Evolutionary conservation across 2,329 filamentous ascomycete genomes (phyloP).

Genomic region (Didymella sp.): DNA sequence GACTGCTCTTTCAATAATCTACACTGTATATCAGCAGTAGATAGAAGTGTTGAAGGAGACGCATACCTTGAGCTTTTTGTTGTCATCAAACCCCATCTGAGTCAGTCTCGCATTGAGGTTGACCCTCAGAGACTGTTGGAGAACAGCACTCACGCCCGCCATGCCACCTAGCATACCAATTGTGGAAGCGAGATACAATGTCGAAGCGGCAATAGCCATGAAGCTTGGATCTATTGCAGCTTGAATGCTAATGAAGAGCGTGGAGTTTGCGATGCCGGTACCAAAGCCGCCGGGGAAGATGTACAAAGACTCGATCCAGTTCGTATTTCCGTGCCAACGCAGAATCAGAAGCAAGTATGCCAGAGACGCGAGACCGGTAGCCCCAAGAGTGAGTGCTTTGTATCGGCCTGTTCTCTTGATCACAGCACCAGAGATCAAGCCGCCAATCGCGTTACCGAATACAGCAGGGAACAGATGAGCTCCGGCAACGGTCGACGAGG

Average conservation of each 20-base stretch:
- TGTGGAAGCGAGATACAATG: constrained; percentile 28
- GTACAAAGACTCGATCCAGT: constrained; percentile 36
- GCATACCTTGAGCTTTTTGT: constrained; percentile 15
- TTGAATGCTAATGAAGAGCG: constrained; percentile 38
- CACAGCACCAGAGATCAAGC: constrained; percentile 55
- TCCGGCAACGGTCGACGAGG: constrained; percentile 65
- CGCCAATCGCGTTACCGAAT: constrained; percentile 69
- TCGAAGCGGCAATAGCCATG: constrained; percentile 31
- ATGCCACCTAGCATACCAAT: constrained; percentile 33
- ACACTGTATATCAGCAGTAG: neutral
- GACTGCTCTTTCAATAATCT: constrained; percentile 30
- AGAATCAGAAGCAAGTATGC: constrained; percentile 36
- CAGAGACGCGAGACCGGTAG: constrained; percentile 26
- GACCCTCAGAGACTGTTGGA: constrained; percentile 29
- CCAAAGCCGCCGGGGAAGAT: constrained; percentile 41
- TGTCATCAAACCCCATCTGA: constrained; percentile 15
- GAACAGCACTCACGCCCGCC: constrained; percentile 32
- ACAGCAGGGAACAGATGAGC: constrained; percentile 72
- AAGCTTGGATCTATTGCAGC: constrained; percentile 30
- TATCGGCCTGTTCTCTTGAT: constrained; percentile 36
- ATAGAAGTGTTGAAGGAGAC: neutral
- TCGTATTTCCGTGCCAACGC: constrained; percentile 40
- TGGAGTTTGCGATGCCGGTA: constrained; percentile 33
- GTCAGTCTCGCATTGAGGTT: constrained; percentile 25
- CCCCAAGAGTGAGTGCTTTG: constrained; percentile 29